Base-by-base conservation (phyloP, 1,139 yeast genomes). In the Geotrichum reessii region DNA sequence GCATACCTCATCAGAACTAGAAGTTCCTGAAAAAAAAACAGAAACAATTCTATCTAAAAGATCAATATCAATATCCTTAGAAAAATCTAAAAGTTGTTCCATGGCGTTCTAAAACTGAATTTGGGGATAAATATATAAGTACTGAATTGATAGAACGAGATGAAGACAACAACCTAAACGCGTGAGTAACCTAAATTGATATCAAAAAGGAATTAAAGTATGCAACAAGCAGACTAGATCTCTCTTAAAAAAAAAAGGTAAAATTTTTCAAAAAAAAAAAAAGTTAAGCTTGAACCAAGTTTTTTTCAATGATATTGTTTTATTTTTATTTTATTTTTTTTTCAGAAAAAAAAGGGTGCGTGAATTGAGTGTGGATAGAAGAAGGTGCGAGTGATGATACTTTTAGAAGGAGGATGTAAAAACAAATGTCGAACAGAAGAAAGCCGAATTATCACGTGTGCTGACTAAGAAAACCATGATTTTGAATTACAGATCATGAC, bases 51-150 rank as follows among this genome's bases (percentile, higher is more conserved):
- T 84, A 74, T 93, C 99, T 69, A 93, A 81, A 62, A 88, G 75
- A 59, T 75, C 78, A 67, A 92, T 82, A 75, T 95, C 97, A 65
- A 92, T 78, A 57, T 90, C 97, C 69, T 81, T 81, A 58, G 90
- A 82, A 74, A 92, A 91, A 75, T 92, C 96, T 68, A 93, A 82
- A 68, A 95, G 82, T 56, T 86, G 80, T 65, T 93, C 98, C 99
- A 93, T 92, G 14, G 24, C 52, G 12, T 46, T 52, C 42, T 25
- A 19, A 22, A 17, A 19, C 14, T 22, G 19, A 49, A 49, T 11
- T 21, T 21, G n/a, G 24, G 31, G 1, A 7, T 24, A n/a, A 12
- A 37, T n/a, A 22, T 9, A 51, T 22, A n/a, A 25, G 7, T 7
- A 7, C 28, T 19, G 37, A 40, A 51, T 19, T 46, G 28, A 46